These are phyloP conservation scores for Gnaphalium uliginosum DNA, from an alignment of 129 eudicot genomes.

Conservation along the genomic window DNA sequence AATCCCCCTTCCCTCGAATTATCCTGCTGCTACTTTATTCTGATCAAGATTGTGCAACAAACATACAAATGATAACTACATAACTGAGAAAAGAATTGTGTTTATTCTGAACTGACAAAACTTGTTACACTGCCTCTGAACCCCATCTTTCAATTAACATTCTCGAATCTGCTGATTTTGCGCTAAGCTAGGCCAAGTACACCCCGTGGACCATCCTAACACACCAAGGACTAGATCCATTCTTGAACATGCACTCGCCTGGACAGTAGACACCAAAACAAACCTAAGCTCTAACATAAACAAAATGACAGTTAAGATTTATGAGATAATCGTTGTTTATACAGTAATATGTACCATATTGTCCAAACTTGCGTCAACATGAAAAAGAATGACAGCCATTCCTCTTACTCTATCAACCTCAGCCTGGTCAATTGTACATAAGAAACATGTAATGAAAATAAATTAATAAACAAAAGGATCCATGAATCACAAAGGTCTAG, in stretches of 20 bases:
- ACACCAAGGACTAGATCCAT: slow-evolving; percentile 75
- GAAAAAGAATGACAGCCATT: slow-evolving; percentile 80
- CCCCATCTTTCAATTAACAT: slow-evolving; percentile 36
- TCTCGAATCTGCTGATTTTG: slow-evolving; percentile 56
- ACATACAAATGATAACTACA: slow-evolving; percentile 28
- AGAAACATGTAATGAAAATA: slow-evolving; percentile 4
- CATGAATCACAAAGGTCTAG: neutral
- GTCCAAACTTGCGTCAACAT: slow-evolving; percentile 73
- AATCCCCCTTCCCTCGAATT: slow-evolving; percentile 38
- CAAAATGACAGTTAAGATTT: neutral
- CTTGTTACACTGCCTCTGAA: slow-evolving; percentile 44
- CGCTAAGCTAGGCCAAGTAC: slow-evolving; percentile 72
- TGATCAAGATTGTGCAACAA: slow-evolving; percentile 28
- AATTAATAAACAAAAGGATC: slow-evolving; percentile 6
- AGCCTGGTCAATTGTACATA: slow-evolving; percentile 48
- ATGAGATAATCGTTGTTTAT: neutral
- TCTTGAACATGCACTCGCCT: slow-evolving; percentile 72
- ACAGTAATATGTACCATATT: slow-evolving; percentile 50
- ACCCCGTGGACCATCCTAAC: slow-evolving; percentile 89
- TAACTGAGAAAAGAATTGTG: slow-evolving; percentile 31
- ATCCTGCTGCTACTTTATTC: slow-evolving; percentile 34
- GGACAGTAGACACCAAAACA: slow-evolving; percentile 42
- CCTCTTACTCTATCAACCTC: slow-evolving; percentile 73
- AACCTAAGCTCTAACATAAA: neutral
- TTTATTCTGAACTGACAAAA: slow-evolving; percentile 52